Evolutionary conservation across 139 green algal species (phyloP), one percentile per base, ranked within the genome.

Genomic region (Parachlorella kessleri): DNA sequence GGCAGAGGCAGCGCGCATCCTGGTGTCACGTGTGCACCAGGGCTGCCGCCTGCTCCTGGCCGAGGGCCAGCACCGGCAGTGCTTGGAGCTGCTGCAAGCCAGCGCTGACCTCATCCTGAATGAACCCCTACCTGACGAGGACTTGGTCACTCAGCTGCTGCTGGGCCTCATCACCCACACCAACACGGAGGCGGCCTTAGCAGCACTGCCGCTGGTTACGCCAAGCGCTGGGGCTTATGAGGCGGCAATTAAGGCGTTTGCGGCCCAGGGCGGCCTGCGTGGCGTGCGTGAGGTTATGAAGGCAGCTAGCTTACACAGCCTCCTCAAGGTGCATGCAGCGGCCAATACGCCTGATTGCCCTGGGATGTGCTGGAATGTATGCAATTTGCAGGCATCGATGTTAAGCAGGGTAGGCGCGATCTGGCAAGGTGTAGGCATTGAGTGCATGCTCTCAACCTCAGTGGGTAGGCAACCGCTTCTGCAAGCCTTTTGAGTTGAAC

Each of bases 231-330:
- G 37, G 4, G 14, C 55, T 65, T 55, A 40, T 3, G 35, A 3
- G 23, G 75, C 38, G 7, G 66, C 42, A 7, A 68, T 81, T 24
- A 10, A 4, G 1, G 75, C 48, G 48, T 30, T 72, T 0, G 42
- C 32, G 35, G 23, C 54, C 41, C 66, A 35, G 35, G 32, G 66
- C 35, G 75, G 48, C 48, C 35, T 75, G 63, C 41, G 37, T 3
- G 75, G 75, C 26, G 75, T 81, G 35, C 42, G 66, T 18, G 48
- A 41, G 3, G 4, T 74, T 38, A 35, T 79, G 59, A 6, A 54
- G 9, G 33, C 53, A 30, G 73, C 73, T 3, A 4, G 30, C 3
- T 39, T 53, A 4, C 18, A 30, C 21, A 5, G 63, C 14, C 14
- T 69, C n/a, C n/a, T n/a, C n/a, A n/a, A n/a, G n/a, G n/a, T n/a